Evolutionary conservation across 1,284 basidiomycete species (phyloP).

Genomic region (Boletus sp.): DNA sequence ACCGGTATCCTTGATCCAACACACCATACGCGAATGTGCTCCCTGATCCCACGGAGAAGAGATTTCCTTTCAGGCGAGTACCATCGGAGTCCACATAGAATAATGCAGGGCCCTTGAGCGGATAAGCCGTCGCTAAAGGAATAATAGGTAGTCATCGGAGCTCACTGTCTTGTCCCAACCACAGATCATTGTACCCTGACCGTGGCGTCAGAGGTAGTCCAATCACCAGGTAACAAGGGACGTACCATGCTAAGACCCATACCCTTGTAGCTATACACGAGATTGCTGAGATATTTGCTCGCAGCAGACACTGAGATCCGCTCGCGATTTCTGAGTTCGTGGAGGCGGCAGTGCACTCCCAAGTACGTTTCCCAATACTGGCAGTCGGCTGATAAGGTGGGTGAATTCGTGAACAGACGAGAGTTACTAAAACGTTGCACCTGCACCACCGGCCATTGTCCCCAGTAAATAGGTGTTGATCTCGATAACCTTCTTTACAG

Average conservation of each 20-base stretch:
- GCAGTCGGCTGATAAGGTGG: conserved; percentile 65
- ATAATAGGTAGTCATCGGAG: conserved; percentile 12
- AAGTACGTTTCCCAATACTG: conserved; percentile 99
- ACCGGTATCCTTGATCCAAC: conserved; percentile 92
- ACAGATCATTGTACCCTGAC: conserved; percentile 97
- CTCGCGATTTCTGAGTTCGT: conserved; percentile 96
- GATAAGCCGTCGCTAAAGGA: conserved; percentile 1
- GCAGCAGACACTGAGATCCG: conserved; percentile 98
- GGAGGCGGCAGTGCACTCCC: conserved; percentile 94
- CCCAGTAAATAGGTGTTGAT: conserved; percentile 98
- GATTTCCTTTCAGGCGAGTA: conserved; percentile 89
- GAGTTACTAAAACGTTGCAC: conserved; percentile 40
- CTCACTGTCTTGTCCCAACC: conserved; percentile 98
- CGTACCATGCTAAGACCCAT: conserved; percentile 98
- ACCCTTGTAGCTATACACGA: conserved; percentile 98
- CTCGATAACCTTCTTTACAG: conserved; percentile 99
- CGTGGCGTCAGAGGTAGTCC: conserved; percentile 4
- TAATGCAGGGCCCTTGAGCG: conserved; percentile 78
- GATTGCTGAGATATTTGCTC: conserved; percentile 95
- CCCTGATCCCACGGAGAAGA: conserved; percentile 98
- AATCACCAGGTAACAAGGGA: background rate
- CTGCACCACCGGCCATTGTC: conserved; percentile 99
- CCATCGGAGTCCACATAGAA: conserved; percentile 99
- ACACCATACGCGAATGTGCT: conserved; percentile 99
- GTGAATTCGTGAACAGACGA: conserved; percentile 10